Evolutionary conservation across 148 eudicot genomes (phyloP).

Genomic region (Silene latifolia): DNA sequence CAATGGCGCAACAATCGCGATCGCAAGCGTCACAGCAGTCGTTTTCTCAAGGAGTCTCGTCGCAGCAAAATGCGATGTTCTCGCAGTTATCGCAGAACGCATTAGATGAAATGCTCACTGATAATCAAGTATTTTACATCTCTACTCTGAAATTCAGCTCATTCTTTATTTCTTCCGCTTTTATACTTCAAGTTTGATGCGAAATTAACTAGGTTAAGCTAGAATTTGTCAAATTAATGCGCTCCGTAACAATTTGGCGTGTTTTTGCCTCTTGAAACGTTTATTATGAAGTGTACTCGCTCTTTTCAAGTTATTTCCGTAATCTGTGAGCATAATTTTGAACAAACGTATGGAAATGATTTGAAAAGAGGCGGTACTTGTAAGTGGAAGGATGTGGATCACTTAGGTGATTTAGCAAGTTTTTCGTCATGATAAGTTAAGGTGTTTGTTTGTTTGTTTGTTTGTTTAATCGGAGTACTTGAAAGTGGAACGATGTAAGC

Average conservation of each 20-base stretch:
- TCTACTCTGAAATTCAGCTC: background rate
- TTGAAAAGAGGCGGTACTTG: no score
- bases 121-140: conserved; percentile 44
- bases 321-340: no score
- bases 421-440: background rate
- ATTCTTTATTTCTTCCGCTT: background rate
- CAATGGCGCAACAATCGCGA: conserved; percentile 35
- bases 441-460: background rate
- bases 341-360: no score
- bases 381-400: no score
- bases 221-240: background rate
- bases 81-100: conserved; percentile 89
- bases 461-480: no score
- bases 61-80: conserved; percentile 66
- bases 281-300: no score
- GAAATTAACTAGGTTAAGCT: conserved; percentile 5
- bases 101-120: conserved; percentile 48
- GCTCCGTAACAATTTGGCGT: no score
- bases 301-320: no score
- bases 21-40: conserved; percentile 76
- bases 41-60: conserved; percentile 80
- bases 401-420: no score
- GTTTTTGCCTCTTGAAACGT: background rate
- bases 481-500: background rate
- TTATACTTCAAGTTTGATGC: background rate